A percentile compares a stretch with the other conserved stretches of the same genome.
These are phyloP conservation scores for Monosporascus sp. DNA, from an alignment of 2,329 filamentous ascomycete species.

Conservation along the genomic window DNA sequence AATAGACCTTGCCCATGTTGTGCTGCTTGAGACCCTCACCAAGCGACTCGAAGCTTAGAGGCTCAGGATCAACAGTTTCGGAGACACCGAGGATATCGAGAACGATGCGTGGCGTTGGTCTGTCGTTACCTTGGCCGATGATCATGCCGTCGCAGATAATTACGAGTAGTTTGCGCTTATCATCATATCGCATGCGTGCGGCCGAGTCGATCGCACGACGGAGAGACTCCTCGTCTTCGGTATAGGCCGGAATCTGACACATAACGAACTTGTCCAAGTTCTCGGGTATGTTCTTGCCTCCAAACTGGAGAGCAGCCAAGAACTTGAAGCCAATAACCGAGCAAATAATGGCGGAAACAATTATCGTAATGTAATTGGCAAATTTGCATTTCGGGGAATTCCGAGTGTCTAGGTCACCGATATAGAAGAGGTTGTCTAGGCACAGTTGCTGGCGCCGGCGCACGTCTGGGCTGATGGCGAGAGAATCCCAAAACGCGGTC, in stretches of 20 bases:
- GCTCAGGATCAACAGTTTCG: conserved; percentile 89
- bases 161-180: conserved; percentile 93
- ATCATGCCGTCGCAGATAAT: conserved; percentile 99
- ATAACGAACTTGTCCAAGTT: conserved; percentile 98
- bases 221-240: conserved; percentile 95
- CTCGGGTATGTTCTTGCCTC: conserved; percentile 84
- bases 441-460: conserved; percentile 72
- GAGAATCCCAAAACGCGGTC: conserved; percentile 72
- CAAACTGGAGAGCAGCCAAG: conserved; percentile 90
- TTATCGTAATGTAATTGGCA: conserved; percentile 81
- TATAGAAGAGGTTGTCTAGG: conserved; percentile 90
- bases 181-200: conserved; percentile 92
- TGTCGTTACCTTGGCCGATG: conserved; percentile 95
- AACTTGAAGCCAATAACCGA: conserved; percentile 92
- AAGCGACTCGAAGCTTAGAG: conserved; percentile 91
- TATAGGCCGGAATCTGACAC: conserved; percentile 95
- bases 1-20: conserved; percentile 99
- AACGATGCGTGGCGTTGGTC: conserved; percentile 90
- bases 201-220: conserved; percentile 96
- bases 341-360: conserved; percentile 74
- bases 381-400: conserved; percentile 82
- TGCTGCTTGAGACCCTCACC: conserved; percentile 96
- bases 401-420: conserved; percentile 86
- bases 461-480: conserved; percentile 52
- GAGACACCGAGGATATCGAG: conserved; percentile 94